Evolutionary conservation across 306 rosid species (phyloP).

Genomic region (Trichosanthes truncata): DNA sequence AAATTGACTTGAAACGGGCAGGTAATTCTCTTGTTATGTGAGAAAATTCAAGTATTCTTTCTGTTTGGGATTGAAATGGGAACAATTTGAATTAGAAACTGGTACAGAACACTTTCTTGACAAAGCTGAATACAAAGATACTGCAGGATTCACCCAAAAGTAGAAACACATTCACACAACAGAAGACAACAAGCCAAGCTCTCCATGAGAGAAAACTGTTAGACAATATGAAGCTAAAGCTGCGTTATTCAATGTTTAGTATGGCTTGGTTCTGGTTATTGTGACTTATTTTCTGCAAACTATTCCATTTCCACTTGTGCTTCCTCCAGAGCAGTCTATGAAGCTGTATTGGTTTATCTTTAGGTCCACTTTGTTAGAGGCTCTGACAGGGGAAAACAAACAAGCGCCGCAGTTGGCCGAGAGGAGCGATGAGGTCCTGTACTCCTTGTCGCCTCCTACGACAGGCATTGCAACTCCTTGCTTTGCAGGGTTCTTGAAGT

Average conservation of each 20-base stretch:
- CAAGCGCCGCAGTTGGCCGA: conserved; percentile 49
- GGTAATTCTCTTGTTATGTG: not conserved
- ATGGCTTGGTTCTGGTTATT: not conserved
- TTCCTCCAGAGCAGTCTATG: conserved; percentile 50
- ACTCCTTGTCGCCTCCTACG: conserved; percentile 70
- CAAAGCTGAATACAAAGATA: not conserved
- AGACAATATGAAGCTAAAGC: not conserved
- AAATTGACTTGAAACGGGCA: not conserved
- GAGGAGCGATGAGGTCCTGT: conserved; percentile 60
- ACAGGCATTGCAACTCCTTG: conserved; percentile 75
- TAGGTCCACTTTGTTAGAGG: conserved; percentile 7
- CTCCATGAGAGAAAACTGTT: not conserved
- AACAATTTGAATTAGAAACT: not conserved
- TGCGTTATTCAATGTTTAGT: not conserved
- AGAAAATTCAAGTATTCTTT: not conserved
- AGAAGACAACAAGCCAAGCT: not conserved
- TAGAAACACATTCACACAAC: not conserved
- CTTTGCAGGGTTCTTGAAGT: conserved; percentile 62
- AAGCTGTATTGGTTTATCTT: conserved; percentile 20
- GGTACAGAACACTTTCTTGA: not conserved
- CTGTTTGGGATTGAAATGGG: not conserved
- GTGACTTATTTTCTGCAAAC: conserved; percentile 51
- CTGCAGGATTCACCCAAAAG: not conserved
- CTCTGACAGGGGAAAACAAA: conserved; percentile 26
- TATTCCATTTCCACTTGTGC: conserved; percentile 57